Percentiles rank a stretch among this genome's conserved stretches.
phyloP scores from a whole-genome alignment of 331 rosid genomes.

The Saraca asoca region DNA sequence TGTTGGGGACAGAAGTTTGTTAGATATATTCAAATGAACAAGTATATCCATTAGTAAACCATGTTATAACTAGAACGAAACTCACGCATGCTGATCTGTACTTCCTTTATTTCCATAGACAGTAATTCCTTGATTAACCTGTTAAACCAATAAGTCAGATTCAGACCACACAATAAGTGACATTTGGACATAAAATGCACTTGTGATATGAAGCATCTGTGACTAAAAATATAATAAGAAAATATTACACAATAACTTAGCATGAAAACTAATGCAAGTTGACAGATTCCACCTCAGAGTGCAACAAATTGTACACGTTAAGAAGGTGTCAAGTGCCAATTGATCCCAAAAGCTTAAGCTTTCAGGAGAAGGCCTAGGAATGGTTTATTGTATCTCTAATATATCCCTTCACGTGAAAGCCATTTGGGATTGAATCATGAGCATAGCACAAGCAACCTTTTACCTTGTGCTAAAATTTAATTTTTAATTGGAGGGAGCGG shows the following conservation, averaged over 20 bases:
- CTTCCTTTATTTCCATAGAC: conserved; percentile 96
- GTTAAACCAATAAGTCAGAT: conserved; percentile 33
- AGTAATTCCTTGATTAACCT: conserved; percentile 91
- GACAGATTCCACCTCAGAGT: conserved; percentile 11
- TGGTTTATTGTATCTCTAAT: no score
- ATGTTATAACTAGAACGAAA: conserved; percentile 26
- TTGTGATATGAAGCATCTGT: conserved; percentile 1
- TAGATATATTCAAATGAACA: conserved; percentile 10
- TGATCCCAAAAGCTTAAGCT: no score
- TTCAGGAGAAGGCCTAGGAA: no score
- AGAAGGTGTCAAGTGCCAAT: no score
- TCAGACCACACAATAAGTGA: conserved; percentile 4
- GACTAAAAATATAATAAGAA: neutral
- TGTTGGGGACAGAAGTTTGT: conserved; percentile 36
- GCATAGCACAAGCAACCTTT: no score
- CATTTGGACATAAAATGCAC: conserved; percentile 7
- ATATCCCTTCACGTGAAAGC: no score
- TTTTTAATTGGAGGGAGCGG: no score
- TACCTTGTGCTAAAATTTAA: no score
- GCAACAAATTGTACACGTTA: neutral
- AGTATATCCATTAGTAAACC: conserved; percentile 1
- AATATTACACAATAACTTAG: neutral
- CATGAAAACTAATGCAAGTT: neutral
- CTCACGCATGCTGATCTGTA: conserved; percentile 98
- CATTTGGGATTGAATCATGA: no score